Evolutionary conservation across 352 stramenopile genomes (phyloP).

Genomic region (Pythium phragmiticola): DNA sequence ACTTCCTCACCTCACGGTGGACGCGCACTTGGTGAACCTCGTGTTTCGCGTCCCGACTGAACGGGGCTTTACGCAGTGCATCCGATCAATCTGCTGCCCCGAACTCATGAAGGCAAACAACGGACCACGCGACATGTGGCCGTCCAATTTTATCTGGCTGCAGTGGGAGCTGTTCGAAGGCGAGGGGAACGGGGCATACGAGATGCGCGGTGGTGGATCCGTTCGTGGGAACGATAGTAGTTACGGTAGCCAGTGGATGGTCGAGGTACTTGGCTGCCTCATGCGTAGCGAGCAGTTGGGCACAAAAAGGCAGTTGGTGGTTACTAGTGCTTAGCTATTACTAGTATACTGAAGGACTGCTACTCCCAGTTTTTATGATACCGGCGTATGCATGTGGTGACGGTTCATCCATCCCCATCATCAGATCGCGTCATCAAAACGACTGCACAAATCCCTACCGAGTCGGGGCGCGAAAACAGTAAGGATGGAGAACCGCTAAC

Average conservation of each 20-base stretch:
- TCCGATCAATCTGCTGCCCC: neutral
- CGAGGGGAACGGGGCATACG: neutral
- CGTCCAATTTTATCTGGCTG: neutral
- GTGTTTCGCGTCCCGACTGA: neutral
- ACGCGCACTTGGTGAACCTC: neutral
- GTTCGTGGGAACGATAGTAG: neutral
- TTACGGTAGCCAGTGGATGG: neutral
- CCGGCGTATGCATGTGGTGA: no score
- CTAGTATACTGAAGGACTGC: no score
- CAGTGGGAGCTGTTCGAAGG: neutral
- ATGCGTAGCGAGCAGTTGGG: neutral
- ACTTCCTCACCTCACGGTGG: neutral
- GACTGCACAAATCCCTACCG: no score
- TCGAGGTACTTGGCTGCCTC: neutral
- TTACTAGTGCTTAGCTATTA: no score
- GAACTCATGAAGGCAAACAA: neutral
- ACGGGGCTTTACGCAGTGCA: neutral
- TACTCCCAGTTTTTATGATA: no score
- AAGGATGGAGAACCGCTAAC: no score
- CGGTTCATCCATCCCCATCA: no score
- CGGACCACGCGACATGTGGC: neutral
- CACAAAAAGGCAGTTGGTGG: neutral
- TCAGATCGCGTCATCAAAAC: no score
- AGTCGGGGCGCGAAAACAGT: no score
- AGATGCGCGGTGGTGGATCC: neutral